Percentiles rank a stretch among this genome's conserved stretches.
These are phyloP conservation scores for Ascoidea asiatica DNA, from an alignment of 805 yeast genomes.

Conservation along the genomic window DNA sequence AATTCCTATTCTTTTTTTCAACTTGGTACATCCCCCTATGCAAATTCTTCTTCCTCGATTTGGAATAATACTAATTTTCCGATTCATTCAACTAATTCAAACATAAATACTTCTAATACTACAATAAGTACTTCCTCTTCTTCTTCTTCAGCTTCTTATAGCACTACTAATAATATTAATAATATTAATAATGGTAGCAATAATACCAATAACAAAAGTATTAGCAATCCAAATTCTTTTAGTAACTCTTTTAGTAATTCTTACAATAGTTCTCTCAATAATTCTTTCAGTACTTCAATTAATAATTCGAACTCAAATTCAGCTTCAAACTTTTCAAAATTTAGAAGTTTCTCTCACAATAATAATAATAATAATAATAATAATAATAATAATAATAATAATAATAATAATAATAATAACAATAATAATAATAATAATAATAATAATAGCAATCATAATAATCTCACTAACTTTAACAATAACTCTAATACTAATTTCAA, in stretches of 20 bases:
- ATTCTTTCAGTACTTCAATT: background rate
- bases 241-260: background rate
- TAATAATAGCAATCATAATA: background rate
- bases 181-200: constrained; percentile 6
- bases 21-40: background rate
- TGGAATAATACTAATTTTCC: too few species aligned
- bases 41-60: too few species aligned
- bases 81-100: too few species aligned
- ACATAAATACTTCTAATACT: too few species aligned
- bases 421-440: background rate
- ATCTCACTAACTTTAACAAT: constrained; percentile 1
- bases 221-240: background rate
- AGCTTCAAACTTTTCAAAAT: too few species aligned
- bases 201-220: constrained; percentile 9
- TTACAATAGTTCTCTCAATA: background rate
- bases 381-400: background rate
- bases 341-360: too few species aligned
- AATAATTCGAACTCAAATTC: background rate
- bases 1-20: background rate
- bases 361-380: constrained; percentile 8
- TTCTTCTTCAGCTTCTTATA: too few species aligned
- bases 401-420: background rate
- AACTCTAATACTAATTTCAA: background rate
- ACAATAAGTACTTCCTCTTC: too few species aligned
- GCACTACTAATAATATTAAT: background rate